Base-by-base conservation (phyloP, 2,329 filamentous ascomycete genomes). In the Dothidotthia symphoricarpi region DNA sequence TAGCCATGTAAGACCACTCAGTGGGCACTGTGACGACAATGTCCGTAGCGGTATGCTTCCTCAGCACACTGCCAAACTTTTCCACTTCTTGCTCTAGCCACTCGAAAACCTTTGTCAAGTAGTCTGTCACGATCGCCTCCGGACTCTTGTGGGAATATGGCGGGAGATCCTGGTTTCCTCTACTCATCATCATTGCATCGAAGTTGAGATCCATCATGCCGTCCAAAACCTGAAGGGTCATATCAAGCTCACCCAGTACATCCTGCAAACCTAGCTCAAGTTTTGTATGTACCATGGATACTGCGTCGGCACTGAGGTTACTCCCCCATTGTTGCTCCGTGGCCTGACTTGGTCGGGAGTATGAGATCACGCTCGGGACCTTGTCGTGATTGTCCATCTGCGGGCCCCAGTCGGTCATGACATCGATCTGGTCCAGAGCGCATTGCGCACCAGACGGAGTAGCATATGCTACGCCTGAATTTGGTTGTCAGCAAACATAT, bases 231-330 rank as follows among this genome's bases (percentile, higher is more conserved):
- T 59, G 43, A 4, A 61, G 16, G 7, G 57, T 54, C 32, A 56
- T 38, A 11, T 64, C 56, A 2, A 64, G 41, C 35, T 63, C 60
- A 3, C 50, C 49, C 7, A 41, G 36, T 6, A 42, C 39, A 12
- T 42, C 30, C 15, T 52, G 43, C 11, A 53, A 34, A n/a, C 57
- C 57, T 6, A 64, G 45, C 31, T 62, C 54, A 2, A 63, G 41
- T 28, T 64, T 64, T 1, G 58, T 64, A 32, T 63, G 51, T 2
- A 61, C 46, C 56, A 62, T 61, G 3, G 57, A 39, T 1, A 59
- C 43, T 1, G 55, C 45, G 12, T 53, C 31, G 9, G 39, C 35
- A 25, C 51, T 55, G 6, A 61, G 19, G 36, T 44, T 46, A 16
- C 36, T 32, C 2, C 55, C 58, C 52, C 51, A 62, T 46, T 62